These are phyloP conservation scores for Pseudonitzschia delicatissima DNA, from an alignment of 108 stramenopile genomes.

Conservation along the genomic window DNA sequence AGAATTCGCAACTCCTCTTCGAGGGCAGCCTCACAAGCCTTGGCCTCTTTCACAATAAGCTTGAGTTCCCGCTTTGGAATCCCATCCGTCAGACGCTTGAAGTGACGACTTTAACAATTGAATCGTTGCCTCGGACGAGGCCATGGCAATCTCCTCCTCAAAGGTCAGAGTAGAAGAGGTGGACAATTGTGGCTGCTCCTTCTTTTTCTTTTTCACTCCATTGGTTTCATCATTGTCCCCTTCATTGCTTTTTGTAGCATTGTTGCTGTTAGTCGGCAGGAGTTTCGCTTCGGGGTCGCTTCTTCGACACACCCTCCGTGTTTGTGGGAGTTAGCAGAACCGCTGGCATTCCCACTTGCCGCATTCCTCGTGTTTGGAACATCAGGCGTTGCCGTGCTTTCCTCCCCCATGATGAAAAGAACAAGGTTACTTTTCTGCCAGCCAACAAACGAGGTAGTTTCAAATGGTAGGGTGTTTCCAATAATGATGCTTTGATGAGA, in stretches of 20 bases:
- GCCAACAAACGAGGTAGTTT: no score
- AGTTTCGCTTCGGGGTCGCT: not conserved
- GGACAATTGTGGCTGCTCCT: not conserved
- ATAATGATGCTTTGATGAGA: no score
- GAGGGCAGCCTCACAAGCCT: slow-evolving; percentile 62
- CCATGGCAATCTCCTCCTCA: not conserved
- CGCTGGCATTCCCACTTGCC: no score
- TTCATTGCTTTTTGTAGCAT: not conserved
- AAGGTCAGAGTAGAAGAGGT: not conserved
- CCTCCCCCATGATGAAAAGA: no score
- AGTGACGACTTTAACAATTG: slow-evolving; percentile 36
- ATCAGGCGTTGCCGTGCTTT: no score
- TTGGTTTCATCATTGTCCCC: not conserved
- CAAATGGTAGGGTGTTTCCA: no score
- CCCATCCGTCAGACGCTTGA: slow-evolving; percentile 58
- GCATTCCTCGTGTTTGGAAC: no score
- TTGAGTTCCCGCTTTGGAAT: slow-evolving; percentile 64
- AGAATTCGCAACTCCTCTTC: slow-evolving; percentile 50
- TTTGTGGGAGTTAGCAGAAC: not conserved
- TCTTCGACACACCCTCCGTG: not conserved
- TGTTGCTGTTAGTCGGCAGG: no score
- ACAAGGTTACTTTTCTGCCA: no score
- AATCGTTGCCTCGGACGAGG: not conserved
- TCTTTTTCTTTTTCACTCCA: slow-evolving; percentile 4
- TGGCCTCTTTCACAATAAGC: slow-evolving; percentile 61